Base-by-base conservation (phyloP, 202 grass and related monocot genomes). In the Setaria italica region DNA sequence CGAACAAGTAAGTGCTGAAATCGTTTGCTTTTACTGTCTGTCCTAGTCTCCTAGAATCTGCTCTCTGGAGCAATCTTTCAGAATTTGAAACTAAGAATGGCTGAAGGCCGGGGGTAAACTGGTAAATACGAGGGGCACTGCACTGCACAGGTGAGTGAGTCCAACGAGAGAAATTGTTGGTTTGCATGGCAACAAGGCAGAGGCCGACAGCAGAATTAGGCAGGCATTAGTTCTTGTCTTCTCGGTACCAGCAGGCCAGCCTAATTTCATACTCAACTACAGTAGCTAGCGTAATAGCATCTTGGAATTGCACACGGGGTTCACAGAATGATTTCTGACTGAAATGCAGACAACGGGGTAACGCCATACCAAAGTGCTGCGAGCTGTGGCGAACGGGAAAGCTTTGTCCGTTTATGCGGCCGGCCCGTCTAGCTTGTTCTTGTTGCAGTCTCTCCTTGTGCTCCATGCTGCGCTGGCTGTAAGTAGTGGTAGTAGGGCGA, bases 341-440 rank as follows among this genome's bases (percentile, higher is more conserved):
- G 71, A 32, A 54, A 66, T 66, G 59, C 33, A 13, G 70, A 84
- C 82, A 55, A 66, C 20, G 48, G 59, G 29, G 71, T 14, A 55
- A 66, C 29, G 45, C 71, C 59, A 53, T 43, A 66, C 51, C 81
- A 53, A 13, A 84, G 58, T 54, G 81, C 45, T 73, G 30, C 5
- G 0, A 25, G 43, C 10, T 33, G 45, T 49, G 70, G 49, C 12
- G 15, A 63, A 62, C 37, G 56, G 72, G 49, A 48, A 60, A 83
- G 57, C 32, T 64, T 83, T 66, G 70, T 74, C 69, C 11, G 30
- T 64, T 64, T 19, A 10, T 47, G 39, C 46, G 39, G 11, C 79
- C 62, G 20, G 47, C 53, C 19, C 25, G 57, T 60, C 58, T 25
- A 25, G 25, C 25, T 13, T 62, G 58, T 62, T 32, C 19, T 46